Percentiles rank a stretch among this genome's conserved stretches.
Evolutionary conservation across 768 basidiomycete genomes (phyloP).

Genomic region (Pleurotus citrinopileatus): DNA sequence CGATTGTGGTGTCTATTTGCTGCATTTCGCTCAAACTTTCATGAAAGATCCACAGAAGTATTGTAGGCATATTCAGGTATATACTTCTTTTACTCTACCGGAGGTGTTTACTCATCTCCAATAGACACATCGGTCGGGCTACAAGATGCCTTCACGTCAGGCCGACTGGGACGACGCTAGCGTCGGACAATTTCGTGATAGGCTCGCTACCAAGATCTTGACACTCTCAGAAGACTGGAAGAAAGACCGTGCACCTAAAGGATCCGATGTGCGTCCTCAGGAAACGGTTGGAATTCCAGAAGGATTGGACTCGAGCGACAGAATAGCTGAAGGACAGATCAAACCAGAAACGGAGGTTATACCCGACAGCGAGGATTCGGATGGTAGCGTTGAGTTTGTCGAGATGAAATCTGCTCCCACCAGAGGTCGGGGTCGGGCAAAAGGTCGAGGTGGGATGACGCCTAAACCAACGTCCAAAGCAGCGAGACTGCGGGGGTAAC

Average conservation of each 20-base stretch:
- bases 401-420: constrained; percentile 23
- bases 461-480: neutral
- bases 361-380: constrained; percentile 26
- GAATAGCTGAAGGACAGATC: neutral
- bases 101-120: constrained; percentile 11
- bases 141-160: constrained; percentile 34
- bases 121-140: constrained; percentile 24
- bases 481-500: constrained; percentile 2
- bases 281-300: constrained; percentile 20
- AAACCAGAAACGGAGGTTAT: constrained; percentile 3
- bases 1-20: constrained; percentile 90
- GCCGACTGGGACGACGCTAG: constrained; percentile 50
- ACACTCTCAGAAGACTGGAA: constrained; percentile 55
- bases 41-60: constrained; percentile 58
- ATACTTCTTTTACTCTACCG: constrained; percentile 12
- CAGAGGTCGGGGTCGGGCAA: neutral
- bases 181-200: constrained; percentile 45
- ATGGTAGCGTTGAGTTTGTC: constrained; percentile 42
- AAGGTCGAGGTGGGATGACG: neutral
- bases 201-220: constrained; percentile 38
- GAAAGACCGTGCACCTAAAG: constrained; percentile 36
- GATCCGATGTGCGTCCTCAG: constrained; percentile 28
- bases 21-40: constrained; percentile 83
- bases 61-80: constrained; percentile 46
- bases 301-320: neutral